Evolutionary conservation across 2,329 filamentous ascomycete species (phyloP), one percentile per base, ranked within the genome.

Genomic region (Sclerotinia subarctica): DNA sequence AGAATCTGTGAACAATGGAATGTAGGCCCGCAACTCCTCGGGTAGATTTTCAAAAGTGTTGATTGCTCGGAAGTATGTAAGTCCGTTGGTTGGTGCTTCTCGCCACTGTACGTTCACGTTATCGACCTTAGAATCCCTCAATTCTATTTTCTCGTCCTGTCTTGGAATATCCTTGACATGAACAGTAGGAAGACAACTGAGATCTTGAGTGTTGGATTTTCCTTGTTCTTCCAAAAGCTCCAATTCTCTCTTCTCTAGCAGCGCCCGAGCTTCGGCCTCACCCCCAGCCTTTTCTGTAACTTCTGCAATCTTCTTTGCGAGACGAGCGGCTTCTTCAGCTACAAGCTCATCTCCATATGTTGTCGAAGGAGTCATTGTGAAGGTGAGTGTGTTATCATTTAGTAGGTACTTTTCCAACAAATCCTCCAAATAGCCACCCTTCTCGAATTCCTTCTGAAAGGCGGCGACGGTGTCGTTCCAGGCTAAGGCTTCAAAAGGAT

Each of bases 21-120:
- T 86, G 68, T 98, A 83, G 73, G 92, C 84, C 64, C 95, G 87
- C 64, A 98, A 84, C 71, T 97, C 92, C 70, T 94, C 89, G 0
- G 94, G 93, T 19, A 99, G 81, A 70, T 90, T 87, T 56, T 92
- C 85, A 66, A 98, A 83, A 0, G 86, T 84, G 77, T 96, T 93
- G 78, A 98, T 86, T 3, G 93, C 93, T 69, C 94, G 90, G 82
- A 99, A 97, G 78, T 99, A 99, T 1, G 94, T 98, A 69, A 99
- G 81, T 0, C 95, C 95, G 74, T 99, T 99, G 0, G 95, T 99
- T 2, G 93, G 91, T 10, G 94, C 93, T 78, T 96, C 92, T 63
- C 90, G 89, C 93, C 94, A 97, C 74, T 97, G 92, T 5, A 95
- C 87, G 57, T 90, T 87, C 52, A 90, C 85, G 49, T 85, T 84